Evolutionary conservation across 148 eudicot genomes (phyloP), one percentile per base, ranked within the genome.

Genomic region (Cornus suecica): DNA sequence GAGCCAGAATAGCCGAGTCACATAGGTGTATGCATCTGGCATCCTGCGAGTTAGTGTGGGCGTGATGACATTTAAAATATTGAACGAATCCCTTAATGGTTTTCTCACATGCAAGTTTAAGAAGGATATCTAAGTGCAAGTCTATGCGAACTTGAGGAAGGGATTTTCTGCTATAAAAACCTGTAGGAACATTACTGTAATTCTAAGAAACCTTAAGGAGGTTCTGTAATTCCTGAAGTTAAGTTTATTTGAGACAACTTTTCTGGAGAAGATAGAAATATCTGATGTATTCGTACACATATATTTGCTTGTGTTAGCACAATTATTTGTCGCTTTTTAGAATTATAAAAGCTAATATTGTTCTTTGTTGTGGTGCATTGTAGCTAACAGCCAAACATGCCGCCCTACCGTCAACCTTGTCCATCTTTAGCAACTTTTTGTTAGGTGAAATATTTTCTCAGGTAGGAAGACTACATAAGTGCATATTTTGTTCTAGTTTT

Each of bases 401-500:
- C 77, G 93, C 87, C 73, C 83, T 96, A 81, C 99, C 99, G 23
- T 91, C 99, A 60, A 80, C 97, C 8, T 83, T 93, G 83, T 92
- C 99, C 60, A 81, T 91, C 84, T 90, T 93, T 88, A 96, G 97
- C 90, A 96, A 93, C 88, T 93, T 96, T 78, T 80, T 96, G 83
- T 67, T 96, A 62, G 99, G 99, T 29, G 98, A 96, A 83, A 96
- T 96, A n/a, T 96, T 96, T 84, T 93, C 91, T 62, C 98, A 96
- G 99, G 99, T 91, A 81, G 16, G 83, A 69, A 30, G n/a, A 27
- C 1, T 22, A 37, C 4, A 15, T 13, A 3, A 63, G 62, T 20
- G 54, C 9, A 37, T 37, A 37, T 37, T 14, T 52, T 52, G 58
- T 52, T 52, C n/a, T n/a, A n/a, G n/a, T n/a, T n/a, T n/a, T 52